These are phyloP conservation scores for Apiotrichum siamense DNA, from an alignment of 1,284 basidiomycete species.

Conservation along the genomic window DNA sequence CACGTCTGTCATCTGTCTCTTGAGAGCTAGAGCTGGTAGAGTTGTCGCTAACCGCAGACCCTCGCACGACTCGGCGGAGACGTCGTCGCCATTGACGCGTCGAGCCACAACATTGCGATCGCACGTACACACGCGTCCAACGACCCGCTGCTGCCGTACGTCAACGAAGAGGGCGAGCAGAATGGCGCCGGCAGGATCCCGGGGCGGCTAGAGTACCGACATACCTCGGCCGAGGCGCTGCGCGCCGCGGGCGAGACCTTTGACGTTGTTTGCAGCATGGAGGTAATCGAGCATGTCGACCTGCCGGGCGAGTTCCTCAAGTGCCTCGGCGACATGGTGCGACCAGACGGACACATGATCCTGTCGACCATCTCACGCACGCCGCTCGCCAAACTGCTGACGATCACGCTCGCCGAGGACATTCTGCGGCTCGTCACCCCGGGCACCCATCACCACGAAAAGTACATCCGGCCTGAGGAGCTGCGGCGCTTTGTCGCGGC, in stretches of 20 bases:
- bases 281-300: conserved; percentile 96
- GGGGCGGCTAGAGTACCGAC: conserved; percentile 58
- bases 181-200: conserved; percentile 74
- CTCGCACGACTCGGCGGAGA: conserved; percentile 79
- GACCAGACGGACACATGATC: conserved; percentile 94
- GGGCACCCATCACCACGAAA: conserved; percentile 87
- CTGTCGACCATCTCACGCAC: conserved; percentile 96
- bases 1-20: neutral
- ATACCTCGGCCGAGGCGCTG: conserved; percentile 69
- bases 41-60: conserved; percentile 52
- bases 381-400: conserved; percentile 78
- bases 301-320: conserved; percentile 78
- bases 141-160: conserved; percentile 63
- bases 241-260: conserved; percentile 57
- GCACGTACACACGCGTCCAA: conserved; percentile 73
- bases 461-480: conserved; percentile 85
- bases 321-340: conserved; percentile 69
- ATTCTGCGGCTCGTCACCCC: conserved; percentile 72
- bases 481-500: conserved; percentile 74
- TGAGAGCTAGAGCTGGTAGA: neutral
- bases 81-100: conserved; percentile 86
- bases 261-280: conserved; percentile 95
- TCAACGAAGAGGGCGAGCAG: conserved; percentile 70
- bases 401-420: conserved; percentile 85
- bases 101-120: conserved; percentile 75